Evolutionary conservation across 495 filamentous ascomycete species (phyloP).

Genomic region (Neurospora sp.): DNA sequence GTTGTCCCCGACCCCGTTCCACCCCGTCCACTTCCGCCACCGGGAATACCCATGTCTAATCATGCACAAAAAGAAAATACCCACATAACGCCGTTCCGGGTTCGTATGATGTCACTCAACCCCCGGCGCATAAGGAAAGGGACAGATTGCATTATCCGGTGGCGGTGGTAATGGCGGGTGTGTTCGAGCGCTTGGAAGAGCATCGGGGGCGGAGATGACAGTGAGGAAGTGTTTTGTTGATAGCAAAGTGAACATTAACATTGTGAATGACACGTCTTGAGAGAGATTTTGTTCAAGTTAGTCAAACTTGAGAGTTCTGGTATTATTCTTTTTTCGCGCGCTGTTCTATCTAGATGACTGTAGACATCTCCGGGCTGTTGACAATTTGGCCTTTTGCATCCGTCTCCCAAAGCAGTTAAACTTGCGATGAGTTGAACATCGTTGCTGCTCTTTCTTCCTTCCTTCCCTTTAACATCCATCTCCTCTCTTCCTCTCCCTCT

Average conservation of each 20-base stretch:
- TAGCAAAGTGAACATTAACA: too few species aligned
- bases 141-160: too few species aligned
- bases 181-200: too few species aligned
- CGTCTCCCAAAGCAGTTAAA: background rate
- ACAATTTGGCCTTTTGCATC: background rate
- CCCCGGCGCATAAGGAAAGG: background rate
- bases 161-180: too few species aligned
- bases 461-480: background rate
- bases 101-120: background rate
- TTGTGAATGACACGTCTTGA: too few species aligned
- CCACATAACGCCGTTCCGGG: background rate
- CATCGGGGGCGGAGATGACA: too few species aligned
- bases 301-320: background rate
- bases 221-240: too few species aligned
- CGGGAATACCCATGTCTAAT: background rate
- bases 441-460: background rate
- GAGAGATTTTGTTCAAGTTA: too few species aligned
- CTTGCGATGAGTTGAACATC: background rate
- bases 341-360: background rate
- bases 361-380: background rate
- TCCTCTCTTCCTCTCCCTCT: background rate
- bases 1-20: background rate
- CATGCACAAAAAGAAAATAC: background rate
- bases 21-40: background rate
- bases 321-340: background rate